phyloP scores from a whole-genome alignment of 2,329 filamentous ascomycete genomes.

The Colletotrichum camelliae region DNA sequence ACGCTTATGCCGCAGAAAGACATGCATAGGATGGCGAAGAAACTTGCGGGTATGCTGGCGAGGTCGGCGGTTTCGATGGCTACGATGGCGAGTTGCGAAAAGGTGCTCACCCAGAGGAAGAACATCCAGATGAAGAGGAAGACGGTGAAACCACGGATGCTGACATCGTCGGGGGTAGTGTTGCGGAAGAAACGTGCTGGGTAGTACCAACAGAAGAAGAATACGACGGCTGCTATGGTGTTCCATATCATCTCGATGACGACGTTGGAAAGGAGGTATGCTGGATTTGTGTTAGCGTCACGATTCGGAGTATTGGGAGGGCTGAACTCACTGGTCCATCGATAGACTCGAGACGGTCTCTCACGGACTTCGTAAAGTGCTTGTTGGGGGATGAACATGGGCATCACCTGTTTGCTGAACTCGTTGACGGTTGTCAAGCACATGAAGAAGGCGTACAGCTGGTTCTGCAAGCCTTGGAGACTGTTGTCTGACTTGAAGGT shows the following conservation, averaged over 20 bases:
- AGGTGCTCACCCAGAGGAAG: constrained; percentile 21
- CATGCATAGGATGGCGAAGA: constrained; percentile 22
- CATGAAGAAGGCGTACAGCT: constrained; percentile 74
- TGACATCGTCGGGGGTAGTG: constrained; percentile 36
- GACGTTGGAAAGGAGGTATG: constrained; percentile 41
- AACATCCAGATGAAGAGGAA: constrained; percentile 25
- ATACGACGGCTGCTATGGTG: constrained; percentile 65
- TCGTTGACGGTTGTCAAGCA: constrained; percentile 70
- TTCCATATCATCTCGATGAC: constrained; percentile 76
- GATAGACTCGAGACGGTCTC: constrained; percentile 68
- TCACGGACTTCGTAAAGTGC: constrained; percentile 72
- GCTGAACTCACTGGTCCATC: constrained; percentile 13
- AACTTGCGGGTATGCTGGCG: constrained; percentile 12
- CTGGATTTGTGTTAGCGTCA: neutral
- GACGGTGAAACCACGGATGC: constrained; percentile 14
- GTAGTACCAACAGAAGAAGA: constrained; percentile 75
- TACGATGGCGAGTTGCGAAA: constrained; percentile 22
- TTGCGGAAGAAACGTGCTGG: constrained; percentile 69
- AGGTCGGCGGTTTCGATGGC: constrained; percentile 20
- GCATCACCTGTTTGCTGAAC: constrained; percentile 70
- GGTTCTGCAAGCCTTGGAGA: constrained; percentile 70
- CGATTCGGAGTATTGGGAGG: accelerated
- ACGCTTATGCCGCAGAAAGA: constrained; percentile 24
- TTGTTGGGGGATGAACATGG: constrained; percentile 71
- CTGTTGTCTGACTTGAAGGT: constrained; percentile 64